A percentile compares a stretch with the other conserved stretches of the same genome.
Conservation (phyloP, 768 basidiomycete species). For the Lactifluus piperatus region DNA sequence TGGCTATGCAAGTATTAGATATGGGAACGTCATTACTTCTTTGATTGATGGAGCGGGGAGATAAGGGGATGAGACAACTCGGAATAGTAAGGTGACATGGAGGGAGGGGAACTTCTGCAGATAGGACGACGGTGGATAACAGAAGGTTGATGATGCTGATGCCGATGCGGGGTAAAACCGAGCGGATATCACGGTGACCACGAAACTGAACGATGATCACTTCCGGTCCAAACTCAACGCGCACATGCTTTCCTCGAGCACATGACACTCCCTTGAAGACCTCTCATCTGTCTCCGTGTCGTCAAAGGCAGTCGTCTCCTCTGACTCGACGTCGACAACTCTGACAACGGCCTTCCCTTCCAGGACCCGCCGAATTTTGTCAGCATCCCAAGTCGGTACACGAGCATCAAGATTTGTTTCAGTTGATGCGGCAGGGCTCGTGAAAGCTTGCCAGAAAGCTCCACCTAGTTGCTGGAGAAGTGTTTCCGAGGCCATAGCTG, state of each 20-base stretch:
- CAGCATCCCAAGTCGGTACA: conserved; percentile 41
- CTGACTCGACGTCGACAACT: conserved; percentile 65
- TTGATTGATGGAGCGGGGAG: neutral
- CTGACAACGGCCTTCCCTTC: conserved; percentile 75
- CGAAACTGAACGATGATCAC: neutral
- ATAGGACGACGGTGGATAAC: neutral
- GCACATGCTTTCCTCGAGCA: conserved; percentile 58
- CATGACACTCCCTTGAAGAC: conserved; percentile 2
- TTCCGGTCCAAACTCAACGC: conserved; percentile 52
- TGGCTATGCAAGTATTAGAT: conserved; percentile 11
- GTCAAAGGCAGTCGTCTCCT: neutral
- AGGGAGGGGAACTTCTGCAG: neutral
- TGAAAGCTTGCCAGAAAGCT: conserved; percentile 93
- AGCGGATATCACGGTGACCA: neutral
- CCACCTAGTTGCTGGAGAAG: conserved; percentile 56
- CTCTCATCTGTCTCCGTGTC: neutral
- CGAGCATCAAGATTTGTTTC: conserved; percentile 19
- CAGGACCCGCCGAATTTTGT: conserved; percentile 73
- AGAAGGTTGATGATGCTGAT: neutral
- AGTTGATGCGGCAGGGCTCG: conserved; percentile 33
- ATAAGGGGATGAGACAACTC: neutral
- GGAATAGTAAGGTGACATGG: neutral
- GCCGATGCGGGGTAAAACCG: conserved; percentile 9
- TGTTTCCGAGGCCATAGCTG: conserved; percentile 70
- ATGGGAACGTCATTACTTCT: conserved; percentile 5